Conservation (phyloP, 768 basidiomycete genomes). For the Steccherinum ochraceum region DNA sequence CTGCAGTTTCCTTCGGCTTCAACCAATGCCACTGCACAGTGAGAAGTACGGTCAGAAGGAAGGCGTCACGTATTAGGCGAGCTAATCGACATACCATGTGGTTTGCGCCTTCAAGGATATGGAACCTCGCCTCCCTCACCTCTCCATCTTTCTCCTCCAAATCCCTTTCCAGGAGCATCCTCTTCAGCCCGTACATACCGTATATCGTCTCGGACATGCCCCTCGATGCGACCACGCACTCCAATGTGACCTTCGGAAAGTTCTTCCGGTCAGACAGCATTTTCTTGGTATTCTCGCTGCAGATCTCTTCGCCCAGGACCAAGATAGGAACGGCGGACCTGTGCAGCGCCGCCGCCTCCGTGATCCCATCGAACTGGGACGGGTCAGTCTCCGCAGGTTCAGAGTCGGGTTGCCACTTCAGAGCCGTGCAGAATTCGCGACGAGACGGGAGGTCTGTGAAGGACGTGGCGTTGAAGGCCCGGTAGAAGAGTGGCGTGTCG, state of each 20-base stretch:
- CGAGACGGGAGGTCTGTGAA: not conserved
- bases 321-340: not conserved
- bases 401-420: not conserved
- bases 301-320: not conserved
- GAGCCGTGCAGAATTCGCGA: not conserved
- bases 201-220: not conserved
- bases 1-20: not conserved
- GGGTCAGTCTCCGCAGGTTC: not conserved
- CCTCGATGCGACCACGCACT: not conserved
- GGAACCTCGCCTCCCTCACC: not conserved
- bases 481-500: not conserved
- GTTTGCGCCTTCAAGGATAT: not conserved
- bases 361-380: not conserved
- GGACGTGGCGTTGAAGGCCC: not conserved
- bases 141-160: not conserved
- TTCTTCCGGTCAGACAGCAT: not conserved
- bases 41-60: not conserved
- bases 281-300: not conserved
- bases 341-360: not conserved
- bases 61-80: not conserved
- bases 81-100: not conserved
- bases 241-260: not conserved
- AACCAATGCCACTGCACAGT: not conserved
- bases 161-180: not conserved
- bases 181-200: not conserved